Evolutionary conservation across 305 asterid species (phyloP).

Genomic region (Rubia peregrina): DNA sequence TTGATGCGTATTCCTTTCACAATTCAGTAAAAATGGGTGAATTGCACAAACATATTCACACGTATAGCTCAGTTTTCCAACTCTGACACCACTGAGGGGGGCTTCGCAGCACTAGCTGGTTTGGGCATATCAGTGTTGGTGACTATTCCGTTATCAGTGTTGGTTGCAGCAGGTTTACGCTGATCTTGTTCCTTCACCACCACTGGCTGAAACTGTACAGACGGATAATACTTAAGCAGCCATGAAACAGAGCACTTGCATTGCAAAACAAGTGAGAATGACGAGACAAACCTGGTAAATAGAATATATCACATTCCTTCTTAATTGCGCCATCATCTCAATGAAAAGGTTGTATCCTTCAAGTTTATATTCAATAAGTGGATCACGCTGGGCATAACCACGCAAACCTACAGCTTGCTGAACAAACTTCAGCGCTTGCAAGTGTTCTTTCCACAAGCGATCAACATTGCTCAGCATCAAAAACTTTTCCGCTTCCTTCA

Average conservation of each 20-base stretch:
- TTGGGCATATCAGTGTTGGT: background rate
- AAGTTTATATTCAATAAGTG: slow-evolving; percentile 91
- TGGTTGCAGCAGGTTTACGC: slow-evolving; percentile 19
- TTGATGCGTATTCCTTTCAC: background rate
- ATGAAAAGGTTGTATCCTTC: slow-evolving; percentile 98
- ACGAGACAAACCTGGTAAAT: slow-evolving; percentile 67
- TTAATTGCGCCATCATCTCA: slow-evolving; percentile 97
- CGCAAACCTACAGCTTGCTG: slow-evolving; percentile 98
- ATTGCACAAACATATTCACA: background rate
- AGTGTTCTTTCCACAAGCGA: slow-evolving; percentile 95
- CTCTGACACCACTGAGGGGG: slow-evolving; percentile 10
- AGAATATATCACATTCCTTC: slow-evolving; percentile 92
- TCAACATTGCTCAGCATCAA: slow-evolving; percentile 84
- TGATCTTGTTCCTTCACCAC: slow-evolving; percentile 66
- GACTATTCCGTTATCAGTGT: too few relatives aligned
- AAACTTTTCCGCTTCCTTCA: slow-evolving; percentile 96
- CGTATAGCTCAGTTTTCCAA: background rate
- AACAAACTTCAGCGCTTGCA: slow-evolving; percentile 96
- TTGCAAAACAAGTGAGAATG: slow-evolving; percentile 3
- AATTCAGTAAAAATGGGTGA: background rate
- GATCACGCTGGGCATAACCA: slow-evolving; percentile 98
- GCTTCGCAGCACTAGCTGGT: slow-evolving; percentile 5
- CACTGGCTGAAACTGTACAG: slow-evolving; percentile 76
- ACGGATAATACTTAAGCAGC: slow-evolving; percentile 13
- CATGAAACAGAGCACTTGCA: background rate